Conservation (phyloP, 331 rosid species). For the Saraca asoca region DNA sequence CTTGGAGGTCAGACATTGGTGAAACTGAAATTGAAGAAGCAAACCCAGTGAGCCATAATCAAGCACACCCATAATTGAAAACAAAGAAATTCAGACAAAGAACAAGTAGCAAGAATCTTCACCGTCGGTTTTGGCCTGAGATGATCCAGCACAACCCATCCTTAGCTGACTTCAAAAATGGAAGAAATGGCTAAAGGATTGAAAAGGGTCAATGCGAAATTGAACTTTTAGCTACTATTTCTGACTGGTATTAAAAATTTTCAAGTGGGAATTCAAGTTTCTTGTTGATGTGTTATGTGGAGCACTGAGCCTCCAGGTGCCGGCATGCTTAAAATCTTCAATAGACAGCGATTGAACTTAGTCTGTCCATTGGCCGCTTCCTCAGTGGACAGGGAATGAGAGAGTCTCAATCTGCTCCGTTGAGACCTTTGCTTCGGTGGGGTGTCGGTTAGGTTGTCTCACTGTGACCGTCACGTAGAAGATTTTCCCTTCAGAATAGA, state of each 20-base stretch:
- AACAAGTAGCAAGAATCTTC: neutral
- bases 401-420: no score
- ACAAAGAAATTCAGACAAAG: neutral
- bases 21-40: no score
- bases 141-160: slow-evolving; percentile 37
- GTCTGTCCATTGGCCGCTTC: neutral
- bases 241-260: no score
- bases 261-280: neutral
- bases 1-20: no score
- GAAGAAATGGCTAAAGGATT: neutral
- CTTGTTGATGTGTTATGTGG: no score
- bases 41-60: no score
- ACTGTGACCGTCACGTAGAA: no score
- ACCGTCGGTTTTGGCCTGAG: slow-evolving; percentile 28
- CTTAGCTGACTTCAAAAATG: neutral
- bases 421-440: no score
- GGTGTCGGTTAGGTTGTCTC: no score
- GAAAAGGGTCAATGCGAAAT: neutral
- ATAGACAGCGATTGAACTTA: neutral
- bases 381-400: neutral
- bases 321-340: neutral
- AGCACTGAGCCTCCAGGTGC: neutral
- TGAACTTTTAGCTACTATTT: neutral
- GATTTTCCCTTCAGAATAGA: no score
- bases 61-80: no score